Percentiles rank a stretch among this genome's conserved stretches.
Evolutionary conservation across 2,329 filamentous ascomycete genomes (phyloP).

Genomic region (Aspergillus awamori): DNA sequence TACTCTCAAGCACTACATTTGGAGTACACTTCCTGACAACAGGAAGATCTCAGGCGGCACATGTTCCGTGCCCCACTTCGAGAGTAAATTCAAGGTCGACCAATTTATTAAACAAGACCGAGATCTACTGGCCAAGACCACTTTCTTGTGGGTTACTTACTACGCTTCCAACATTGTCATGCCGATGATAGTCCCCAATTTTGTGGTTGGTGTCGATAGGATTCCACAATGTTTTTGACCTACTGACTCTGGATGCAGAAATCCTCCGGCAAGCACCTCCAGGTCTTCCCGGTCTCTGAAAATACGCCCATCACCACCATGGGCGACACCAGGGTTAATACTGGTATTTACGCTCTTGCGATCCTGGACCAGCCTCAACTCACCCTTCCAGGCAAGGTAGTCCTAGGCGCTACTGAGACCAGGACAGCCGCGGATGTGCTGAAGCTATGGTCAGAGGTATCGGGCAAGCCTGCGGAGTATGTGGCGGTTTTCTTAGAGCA

Average conservation of each 20-base stretch:
- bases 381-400: neutral
- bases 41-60: constrained; percentile 37
- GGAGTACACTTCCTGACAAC: constrained; percentile 49
- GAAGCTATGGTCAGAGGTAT: neutral
- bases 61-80: constrained; percentile 45
- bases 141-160: constrained; percentile 43
- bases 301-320: neutral
- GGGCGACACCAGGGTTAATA: neutral
- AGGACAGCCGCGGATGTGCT: neutral
- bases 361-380: neutral
- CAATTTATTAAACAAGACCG: constrained; percentile 43
- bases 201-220: constrained; percentile 7
- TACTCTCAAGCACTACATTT: constrained; percentile 50
- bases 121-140: constrained; percentile 42
- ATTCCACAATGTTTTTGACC: neutral
- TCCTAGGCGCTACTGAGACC: neutral
- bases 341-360: neutral
- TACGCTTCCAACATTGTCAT: constrained; percentile 40
- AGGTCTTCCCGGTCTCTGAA: too few relatives aligned
- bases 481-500: constrained; percentile 30
- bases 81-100: constrained; percentile 48
- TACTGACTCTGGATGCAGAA: too few relatives aligned
- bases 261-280: too few relatives aligned
- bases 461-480: constrained; percentile 19
- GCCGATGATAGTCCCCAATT: constrained; percentile 25